phyloP scores from a whole-genome alignment of 208 protist species.

The Leishmania turanica region DNA sequence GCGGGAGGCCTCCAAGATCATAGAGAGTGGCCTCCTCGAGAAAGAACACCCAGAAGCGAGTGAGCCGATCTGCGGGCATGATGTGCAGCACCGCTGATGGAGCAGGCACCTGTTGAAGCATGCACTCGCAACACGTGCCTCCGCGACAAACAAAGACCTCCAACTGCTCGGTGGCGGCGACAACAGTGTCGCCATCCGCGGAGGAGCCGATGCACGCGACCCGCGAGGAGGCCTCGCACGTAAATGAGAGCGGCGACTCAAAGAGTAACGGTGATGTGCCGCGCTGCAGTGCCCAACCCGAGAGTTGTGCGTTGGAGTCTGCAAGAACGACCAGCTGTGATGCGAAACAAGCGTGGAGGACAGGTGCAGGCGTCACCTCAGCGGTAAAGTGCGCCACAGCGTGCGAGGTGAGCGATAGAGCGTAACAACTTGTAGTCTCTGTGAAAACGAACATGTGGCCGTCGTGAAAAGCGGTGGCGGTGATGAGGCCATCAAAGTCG shows the following conservation, averaged over 20 bases:
- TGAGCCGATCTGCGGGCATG: not conserved
- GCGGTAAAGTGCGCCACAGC: constrained; percentile 26
- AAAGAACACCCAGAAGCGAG: constrained; percentile 29
- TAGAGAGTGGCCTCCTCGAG: constrained; percentile 14
- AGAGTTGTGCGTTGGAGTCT: constrained; percentile 24
- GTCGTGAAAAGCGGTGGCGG: constrained; percentile 3
- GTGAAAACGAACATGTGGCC: constrained; percentile 39
- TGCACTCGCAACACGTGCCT: constrained; percentile 7
- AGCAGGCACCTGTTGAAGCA: constrained; percentile 11
- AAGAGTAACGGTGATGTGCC: not conserved
- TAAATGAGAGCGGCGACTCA: constrained; percentile 1
- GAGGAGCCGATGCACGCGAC: constrained; percentile 20
- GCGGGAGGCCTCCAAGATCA: constrained; percentile 3
- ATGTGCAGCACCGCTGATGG: constrained; percentile 3
- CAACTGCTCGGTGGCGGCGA: constrained; percentile 13
- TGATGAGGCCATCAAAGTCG: constrained; percentile 38
- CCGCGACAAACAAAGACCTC: constrained; percentile 21
- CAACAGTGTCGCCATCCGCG: not conserved
- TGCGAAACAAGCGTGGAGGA: constrained; percentile 13
- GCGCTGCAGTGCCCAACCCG: constrained; percentile 1
- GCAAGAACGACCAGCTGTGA: constrained; percentile 15
- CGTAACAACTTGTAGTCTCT: constrained; percentile 20
- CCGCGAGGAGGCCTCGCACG: constrained; percentile 25
- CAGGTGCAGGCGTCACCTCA: constrained; percentile 11
- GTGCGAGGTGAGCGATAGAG: constrained; percentile 19